phyloP scores from a whole-genome alignment of 768 basidiomycete genomes.

The Boletus subcaerulescens region DNA sequence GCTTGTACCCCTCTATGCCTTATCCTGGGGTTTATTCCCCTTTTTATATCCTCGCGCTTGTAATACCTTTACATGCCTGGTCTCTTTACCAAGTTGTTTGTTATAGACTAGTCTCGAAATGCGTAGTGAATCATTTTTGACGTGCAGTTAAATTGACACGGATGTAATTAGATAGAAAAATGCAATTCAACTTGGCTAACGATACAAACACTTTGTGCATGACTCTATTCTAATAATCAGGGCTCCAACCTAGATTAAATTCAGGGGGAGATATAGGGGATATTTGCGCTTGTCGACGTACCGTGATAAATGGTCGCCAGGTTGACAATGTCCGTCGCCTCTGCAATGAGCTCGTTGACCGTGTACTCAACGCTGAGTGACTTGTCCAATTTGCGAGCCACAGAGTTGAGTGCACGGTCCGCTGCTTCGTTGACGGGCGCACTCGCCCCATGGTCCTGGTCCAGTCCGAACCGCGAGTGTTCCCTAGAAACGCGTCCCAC shows the following conservation, averaged over 20 bases:
- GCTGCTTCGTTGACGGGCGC: constrained; percentile 80
- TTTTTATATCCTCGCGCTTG: constrained; percentile 28
- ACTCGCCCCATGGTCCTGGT: constrained; percentile 56
- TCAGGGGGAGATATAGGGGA: neutral
- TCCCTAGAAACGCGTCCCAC: constrained; percentile 22
- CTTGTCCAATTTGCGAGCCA: constrained; percentile 80
- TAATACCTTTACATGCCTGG: constrained; percentile 31
- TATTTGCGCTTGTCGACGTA: constrained; percentile 32
- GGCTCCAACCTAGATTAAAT: constrained; percentile 39
- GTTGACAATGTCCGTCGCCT: constrained; percentile 77
- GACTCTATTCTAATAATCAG: constrained; percentile 30
- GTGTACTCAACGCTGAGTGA: constrained; percentile 88
- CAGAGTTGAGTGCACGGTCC: constrained; percentile 80
- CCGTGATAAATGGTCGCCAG: constrained; percentile 77
- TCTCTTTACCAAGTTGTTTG: constrained; percentile 2
- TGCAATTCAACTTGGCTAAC: neutral
- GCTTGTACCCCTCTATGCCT: constrained; percentile 11
- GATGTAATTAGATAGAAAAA: constrained; percentile 15
- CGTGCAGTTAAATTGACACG: constrained; percentile 13
- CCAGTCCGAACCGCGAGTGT: constrained; percentile 42
- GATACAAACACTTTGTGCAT: neutral
- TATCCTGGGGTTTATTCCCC: constrained; percentile 6
- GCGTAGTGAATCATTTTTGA: constrained; percentile 6
- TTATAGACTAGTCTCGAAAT: constrained; percentile 26
- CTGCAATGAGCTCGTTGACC: constrained; percentile 88